Conservation (phyloP, 2,329 filamentous ascomycete species). For the Penicillium hordei region DNA sequence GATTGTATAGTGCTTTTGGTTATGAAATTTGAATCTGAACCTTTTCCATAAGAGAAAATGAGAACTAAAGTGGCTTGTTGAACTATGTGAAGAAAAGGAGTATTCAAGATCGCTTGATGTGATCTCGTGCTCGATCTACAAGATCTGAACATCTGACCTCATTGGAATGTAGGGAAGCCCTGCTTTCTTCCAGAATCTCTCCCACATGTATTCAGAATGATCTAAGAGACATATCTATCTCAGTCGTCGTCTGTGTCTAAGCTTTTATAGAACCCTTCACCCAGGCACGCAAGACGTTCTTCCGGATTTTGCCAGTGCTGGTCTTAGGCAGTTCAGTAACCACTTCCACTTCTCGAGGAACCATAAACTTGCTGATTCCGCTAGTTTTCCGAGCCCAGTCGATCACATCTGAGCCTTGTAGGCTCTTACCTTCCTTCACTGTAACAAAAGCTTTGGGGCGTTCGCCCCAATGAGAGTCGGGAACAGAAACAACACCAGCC, state of each 20-base stretch:
- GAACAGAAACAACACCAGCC: slow-evolving; percentile 83
- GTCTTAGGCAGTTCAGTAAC: slow-evolving; percentile 92
- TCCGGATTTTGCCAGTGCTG: slow-evolving; percentile 93
- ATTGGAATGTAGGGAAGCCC: slow-evolving; percentile 8
- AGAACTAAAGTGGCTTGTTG: neutral
- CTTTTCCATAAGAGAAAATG: neutral
- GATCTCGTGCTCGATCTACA: slow-evolving; percentile 12
- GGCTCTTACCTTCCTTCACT: slow-evolving; percentile 63
- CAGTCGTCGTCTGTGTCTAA: neutral
- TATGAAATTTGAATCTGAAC: neutral
- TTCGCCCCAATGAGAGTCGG: slow-evolving; percentile 92
- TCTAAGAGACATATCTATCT: neutral
- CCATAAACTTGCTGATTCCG: slow-evolving; percentile 88
- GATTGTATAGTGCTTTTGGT: neutral
- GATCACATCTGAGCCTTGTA: slow-evolving; percentile 70
- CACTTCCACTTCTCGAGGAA: slow-evolving; percentile 69
- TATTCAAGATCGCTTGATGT: slow-evolving; percentile 8
- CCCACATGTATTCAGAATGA: neutral
- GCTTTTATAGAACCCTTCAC: slow-evolving; percentile 54
- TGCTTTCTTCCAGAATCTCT: neutral
- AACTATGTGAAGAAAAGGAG: neutral
- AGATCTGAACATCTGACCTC: slow-evolving; percentile 8
- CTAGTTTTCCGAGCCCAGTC: slow-evolving; percentile 80
- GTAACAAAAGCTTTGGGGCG: slow-evolving; percentile 93
- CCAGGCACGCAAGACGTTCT: slow-evolving; percentile 90